A percentile compares a stretch with the other conserved stretches of the same genome.
These are phyloP conservation scores for Geranomyces michiganensis DNA, from an alignment of 192 early-diverging fungal species.

Conservation along the genomic window DNA sequence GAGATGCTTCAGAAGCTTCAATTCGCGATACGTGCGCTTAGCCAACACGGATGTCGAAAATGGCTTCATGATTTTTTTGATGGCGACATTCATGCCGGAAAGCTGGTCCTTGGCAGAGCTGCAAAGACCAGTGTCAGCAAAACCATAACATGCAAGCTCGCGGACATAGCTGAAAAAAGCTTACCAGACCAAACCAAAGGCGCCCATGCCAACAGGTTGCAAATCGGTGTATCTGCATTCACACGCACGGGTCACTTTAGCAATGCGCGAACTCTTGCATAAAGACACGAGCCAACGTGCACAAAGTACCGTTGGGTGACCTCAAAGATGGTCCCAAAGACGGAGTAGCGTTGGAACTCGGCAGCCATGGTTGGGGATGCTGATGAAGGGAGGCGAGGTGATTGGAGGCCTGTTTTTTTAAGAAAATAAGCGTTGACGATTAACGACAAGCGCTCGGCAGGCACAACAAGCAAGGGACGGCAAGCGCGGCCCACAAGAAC, in stretches of 20 bases:
- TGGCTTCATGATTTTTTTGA: conserved; percentile 97
- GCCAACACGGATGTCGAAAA: conserved; percentile 90
- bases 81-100: conserved; percentile 81
- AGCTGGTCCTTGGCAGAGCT: conserved; percentile 90
- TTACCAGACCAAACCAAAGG: conserved; percentile 97
- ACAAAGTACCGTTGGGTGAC: conserved; percentile 37
- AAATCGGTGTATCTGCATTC: conserved; percentile 80
- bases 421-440: no score
- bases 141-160: no score
- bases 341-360: conserved; percentile 41
- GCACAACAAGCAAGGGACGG: no score
- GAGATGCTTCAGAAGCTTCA: conserved; percentile 90
- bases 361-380: conserved; percentile 13
- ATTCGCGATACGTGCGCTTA: conserved; percentile 94
- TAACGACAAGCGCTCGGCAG: no score
- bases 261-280: no score
- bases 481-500: no score
- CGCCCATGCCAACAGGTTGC: conserved; percentile 95
- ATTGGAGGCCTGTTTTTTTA: no score
- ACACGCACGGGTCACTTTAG: no score
- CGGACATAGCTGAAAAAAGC: conserved; percentile 7
- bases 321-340: conserved; percentile 46
- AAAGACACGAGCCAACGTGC: no score
- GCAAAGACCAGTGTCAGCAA: not conserved
- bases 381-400: no score